phyloP scores from a whole-genome alignment of 2,329 filamentous ascomycete genomes.

The Nigrospora sphaerica region DNA sequence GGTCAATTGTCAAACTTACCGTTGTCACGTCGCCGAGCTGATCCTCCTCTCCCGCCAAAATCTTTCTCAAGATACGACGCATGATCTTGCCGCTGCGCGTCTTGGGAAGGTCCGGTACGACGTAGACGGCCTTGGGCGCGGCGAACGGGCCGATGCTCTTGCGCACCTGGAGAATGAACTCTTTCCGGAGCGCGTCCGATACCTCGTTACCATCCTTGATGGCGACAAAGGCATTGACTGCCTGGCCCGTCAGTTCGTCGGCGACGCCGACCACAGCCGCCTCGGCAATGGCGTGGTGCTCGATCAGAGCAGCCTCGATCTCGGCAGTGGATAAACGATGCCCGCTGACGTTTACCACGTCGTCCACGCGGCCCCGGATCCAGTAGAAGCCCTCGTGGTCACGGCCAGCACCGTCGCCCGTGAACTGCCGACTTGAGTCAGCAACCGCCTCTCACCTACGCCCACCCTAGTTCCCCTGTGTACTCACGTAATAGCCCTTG shows the following conservation, averaged over 20 bases:
- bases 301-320: constrained; percentile 93
- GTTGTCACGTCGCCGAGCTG: constrained; percentile 90
- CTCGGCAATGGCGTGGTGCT: constrained; percentile 85
- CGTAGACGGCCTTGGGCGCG: constrained; percentile 85
- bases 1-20: constrained; percentile 43
- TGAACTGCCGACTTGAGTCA: constrained; percentile 50
- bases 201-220: constrained; percentile 79
- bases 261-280: constrained; percentile 89
- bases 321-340: constrained; percentile 95
- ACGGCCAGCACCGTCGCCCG: constrained; percentile 87
- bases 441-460: no score
- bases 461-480: background rate
- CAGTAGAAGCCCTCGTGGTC: constrained; percentile 99
- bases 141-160: constrained; percentile 98
- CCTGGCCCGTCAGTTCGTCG: constrained; percentile 93
- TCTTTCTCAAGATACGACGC: constrained; percentile 94
- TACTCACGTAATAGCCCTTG: constrained; percentile 89
- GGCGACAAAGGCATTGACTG: constrained; percentile 92
- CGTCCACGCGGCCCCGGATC: constrained; percentile 97
- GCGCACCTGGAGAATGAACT: constrained; percentile 87
- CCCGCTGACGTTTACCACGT: constrained; percentile 96
- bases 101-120: constrained; percentile 93
- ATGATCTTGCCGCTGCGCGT: constrained; percentile 98
- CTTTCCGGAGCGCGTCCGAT: constrained; percentile 79
- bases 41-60: constrained; percentile 93